Conservation (phyloP, 306 rosid genomes). For the Prunus fruticosa region DNA sequence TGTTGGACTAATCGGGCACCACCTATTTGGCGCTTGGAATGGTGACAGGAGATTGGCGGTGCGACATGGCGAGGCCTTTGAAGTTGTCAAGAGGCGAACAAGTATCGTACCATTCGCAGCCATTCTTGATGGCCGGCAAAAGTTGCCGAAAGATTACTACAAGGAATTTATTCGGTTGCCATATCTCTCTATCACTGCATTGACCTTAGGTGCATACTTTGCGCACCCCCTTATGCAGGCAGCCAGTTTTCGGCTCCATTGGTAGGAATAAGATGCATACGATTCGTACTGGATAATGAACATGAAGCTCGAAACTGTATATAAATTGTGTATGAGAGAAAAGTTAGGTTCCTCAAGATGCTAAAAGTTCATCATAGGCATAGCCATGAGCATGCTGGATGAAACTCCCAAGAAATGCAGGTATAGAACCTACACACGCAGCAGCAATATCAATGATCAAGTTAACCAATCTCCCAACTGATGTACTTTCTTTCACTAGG, state of each 20-base stretch:
- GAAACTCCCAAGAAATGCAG: neutral
- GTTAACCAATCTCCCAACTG: too few relatives aligned
- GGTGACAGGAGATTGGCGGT: slow-evolving; percentile 74
- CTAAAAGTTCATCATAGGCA: neutral
- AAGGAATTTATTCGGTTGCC: slow-evolving; percentile 87
- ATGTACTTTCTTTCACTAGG: too few relatives aligned
- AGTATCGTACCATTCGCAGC: slow-evolving; percentile 89
- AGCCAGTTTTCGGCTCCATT: slow-evolving; percentile 77
- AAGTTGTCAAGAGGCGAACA: slow-evolving; percentile 62
- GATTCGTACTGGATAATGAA: neutral
- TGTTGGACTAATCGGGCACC: slow-evolving; percentile 79
- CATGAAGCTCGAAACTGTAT: neutral
- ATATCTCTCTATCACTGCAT: slow-evolving; percentile 62
- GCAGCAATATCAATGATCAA: too few relatives aligned
- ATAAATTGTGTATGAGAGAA: neutral
- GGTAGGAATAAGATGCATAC: slow-evolving; percentile 41
- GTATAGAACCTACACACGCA: neutral
- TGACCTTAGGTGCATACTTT: slow-evolving; percentile 83
- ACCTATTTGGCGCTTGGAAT: slow-evolving; percentile 92
- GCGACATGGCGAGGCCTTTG: slow-evolving; percentile 65
- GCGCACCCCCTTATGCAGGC: slow-evolving; percentile 93
- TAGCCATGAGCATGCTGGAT: neutral
- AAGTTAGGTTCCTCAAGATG: neutral
- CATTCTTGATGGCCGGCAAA: slow-evolving; percentile 81
- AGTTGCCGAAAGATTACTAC: slow-evolving; percentile 75